These are phyloP conservation scores for Ogataea dorogensis DNA, from an alignment of 805 yeast species.

Conservation along the genomic window DNA sequence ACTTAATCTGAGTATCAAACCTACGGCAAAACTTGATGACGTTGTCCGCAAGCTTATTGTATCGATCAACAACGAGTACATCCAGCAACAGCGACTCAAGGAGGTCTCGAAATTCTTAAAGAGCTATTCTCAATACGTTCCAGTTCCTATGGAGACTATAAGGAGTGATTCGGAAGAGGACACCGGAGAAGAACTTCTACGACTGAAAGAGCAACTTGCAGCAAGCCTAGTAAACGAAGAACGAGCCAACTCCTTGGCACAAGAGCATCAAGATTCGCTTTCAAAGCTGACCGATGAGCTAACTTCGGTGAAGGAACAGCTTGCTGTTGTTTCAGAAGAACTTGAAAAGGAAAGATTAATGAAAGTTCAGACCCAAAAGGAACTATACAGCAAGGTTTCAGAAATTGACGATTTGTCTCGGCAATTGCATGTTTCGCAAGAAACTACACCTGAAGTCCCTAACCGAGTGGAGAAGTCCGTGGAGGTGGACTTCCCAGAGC, in stretches of 20 bases:
- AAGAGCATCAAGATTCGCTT: constrained; percentile 1
- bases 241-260: constrained; percentile 9
- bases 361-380: constrained; percentile 8
- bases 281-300: constrained; percentile 5
- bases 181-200: constrained; percentile 21
- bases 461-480: constrained; percentile 3
- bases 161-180: constrained; percentile 18
- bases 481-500: background rate
- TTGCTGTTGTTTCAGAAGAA: constrained; percentile 4
- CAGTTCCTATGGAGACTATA: constrained; percentile 1
- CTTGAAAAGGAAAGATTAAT: constrained; percentile 7
- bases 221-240: constrained; percentile 21
- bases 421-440: constrained; percentile 4
- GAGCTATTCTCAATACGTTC: constrained; percentile 39
- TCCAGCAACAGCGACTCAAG: constrained; percentile 54
- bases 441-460: background rate
- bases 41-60: constrained; percentile 54
- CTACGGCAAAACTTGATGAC: constrained; percentile 52
- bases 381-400: background rate
- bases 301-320: constrained; percentile 2
- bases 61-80: constrained; percentile 55
- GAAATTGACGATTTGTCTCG: constrained; percentile 7
- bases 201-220: constrained; percentile 22
- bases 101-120: constrained; percentile 55
- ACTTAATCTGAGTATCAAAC: constrained; percentile 58